Base-by-base conservation (phyloP, 2,329 filamentous ascomycete genomes). In the Mariannaea sp. region DNA sequence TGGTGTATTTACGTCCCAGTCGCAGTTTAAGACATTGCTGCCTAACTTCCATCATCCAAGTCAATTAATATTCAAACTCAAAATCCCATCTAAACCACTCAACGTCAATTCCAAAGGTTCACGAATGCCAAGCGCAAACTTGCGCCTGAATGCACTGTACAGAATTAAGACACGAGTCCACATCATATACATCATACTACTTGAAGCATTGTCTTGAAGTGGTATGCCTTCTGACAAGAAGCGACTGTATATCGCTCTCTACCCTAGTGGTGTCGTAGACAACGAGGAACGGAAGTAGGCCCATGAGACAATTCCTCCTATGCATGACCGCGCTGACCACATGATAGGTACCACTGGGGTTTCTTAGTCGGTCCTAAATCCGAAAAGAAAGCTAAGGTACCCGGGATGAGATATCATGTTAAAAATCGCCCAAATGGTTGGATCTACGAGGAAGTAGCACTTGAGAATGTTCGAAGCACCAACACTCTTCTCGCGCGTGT, bases 401-500 rank as follows among this genome's bases (percentile, higher is more conserved):
- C 58, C 7, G 71, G 72, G 5, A 59, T 50, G 54, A 67, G 68
- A 20, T 74, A 62, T 59, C 67, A 71, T 26, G 68, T 71, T 16
- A 73, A 68, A 43, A 71, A 70, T 39, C 0, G 1, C 45, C 7
- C 7, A 39, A 0, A 57, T 24, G 5, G 52, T 8, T 71, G 70
- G 69, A 9, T 57, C 0, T 71, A 67, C 26, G 66, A 70, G 24
- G 65, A 70, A 14, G 2, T 27, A 0, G 0, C 12, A 5, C 9
- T 68, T 1, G 2, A 13, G 0, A 58, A 71, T n/a, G 58, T 68
- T 1, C 56, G 46, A 19, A 53, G 2, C 35, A 67, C 68, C 2
- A 49, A 29, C 19, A 68, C 19, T 16, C 67, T 76, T 7, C 68
- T 77, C 24, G 71, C 62, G 1, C 73, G 73, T 7, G 48, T 76